Base-by-base conservation (phyloP, 306 rosid species). In the Sicyos baderoa region DNA sequence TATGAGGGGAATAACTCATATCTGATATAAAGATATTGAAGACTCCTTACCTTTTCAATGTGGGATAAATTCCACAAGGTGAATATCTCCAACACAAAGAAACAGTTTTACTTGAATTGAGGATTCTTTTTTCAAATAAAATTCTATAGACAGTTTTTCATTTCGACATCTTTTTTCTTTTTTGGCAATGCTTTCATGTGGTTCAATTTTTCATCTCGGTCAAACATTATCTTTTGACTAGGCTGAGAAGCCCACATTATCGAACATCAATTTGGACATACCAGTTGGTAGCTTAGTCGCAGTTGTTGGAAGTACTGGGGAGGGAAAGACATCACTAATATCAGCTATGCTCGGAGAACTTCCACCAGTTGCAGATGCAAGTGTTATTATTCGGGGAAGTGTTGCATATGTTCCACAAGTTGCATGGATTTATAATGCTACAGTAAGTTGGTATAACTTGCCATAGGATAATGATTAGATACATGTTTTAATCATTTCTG, bases 341-440 rank as follows among this genome's bases (percentile, higher is more conserved):
- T 81, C 88, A 48, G 84, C 88, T n/a, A 84, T 84, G 86, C 80
- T 84, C 9, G 88, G 88, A 65, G 86, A 84, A 76, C 70, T 84
- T 72, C 86, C 86, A 18, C 48, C 82, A 18, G 59, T 79, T 71
- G 81, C 79, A 64, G 82, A 81, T 37, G 17, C 86, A 2, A 76
- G 44, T 75, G 84, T 81, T 58, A 70, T 74, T 44, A 77, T 57
- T 58, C 76, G 86, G 76, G 86, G 86, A 76, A 66, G 70, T 53
- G 86, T 82, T 76, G 86, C 86, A 32, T 82, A 82, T 71, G 86
- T 82, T 74, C 79, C 86, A 12, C 86, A 82, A 79, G 58, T 82
- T 74, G 78, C 86, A 12, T 82, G 86, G 86, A 82, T 82, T 66
- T 82, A 70, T 17, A 82, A 82, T 15, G 86, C 86, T 52, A 79